Percentiles rank a stretch among this genome's conserved stretches.
These are phyloP conservation scores for Solanum hybrid DNA, from an alignment of 305 asterid species.

Conservation along the genomic window DNA sequence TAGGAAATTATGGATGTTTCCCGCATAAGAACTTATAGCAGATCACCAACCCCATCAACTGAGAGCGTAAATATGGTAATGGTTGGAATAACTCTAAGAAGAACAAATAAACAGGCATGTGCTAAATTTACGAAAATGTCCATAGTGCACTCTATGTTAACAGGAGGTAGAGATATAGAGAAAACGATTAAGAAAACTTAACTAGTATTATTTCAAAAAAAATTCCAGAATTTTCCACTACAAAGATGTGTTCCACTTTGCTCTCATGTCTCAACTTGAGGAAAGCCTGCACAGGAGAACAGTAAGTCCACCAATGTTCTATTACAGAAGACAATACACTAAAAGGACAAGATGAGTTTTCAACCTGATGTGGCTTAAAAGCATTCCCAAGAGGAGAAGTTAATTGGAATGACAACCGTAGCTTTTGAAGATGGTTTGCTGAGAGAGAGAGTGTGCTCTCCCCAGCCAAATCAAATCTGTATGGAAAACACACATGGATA, in stretches of 20 bases:
- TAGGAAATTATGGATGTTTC: neutral
- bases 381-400: constrained; percentile 63
- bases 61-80: neutral
- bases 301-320: constrained; percentile 5
- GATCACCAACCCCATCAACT: neutral
- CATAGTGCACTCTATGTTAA: neutral
- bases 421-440: constrained; percentile 95
- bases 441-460: constrained; percentile 48
- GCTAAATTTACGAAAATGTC: neutral
- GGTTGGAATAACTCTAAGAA: neutral
- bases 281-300: constrained; percentile 57
- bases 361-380: constrained; percentile 91
- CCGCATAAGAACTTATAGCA: neutral
- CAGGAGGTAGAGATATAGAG: neutral
- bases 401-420: constrained; percentile 61
- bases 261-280: constrained; percentile 73
- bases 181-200: constrained; percentile 19
- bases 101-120: neutral
- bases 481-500: constrained; percentile 6
- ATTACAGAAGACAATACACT: neutral
- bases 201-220: constrained; percentile 69
- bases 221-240: constrained; percentile 63
- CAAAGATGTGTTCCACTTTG: constrained; percentile 82
- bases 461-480: constrained; percentile 61
- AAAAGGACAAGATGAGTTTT: constrained; percentile 3